Percentiles rank a stretch among this genome's conserved stretches.
These are phyloP conservation scores for Tieghemostelium lacteum DNA, from an alignment of 78 protist species.

Conservation along the genomic window DNA sequence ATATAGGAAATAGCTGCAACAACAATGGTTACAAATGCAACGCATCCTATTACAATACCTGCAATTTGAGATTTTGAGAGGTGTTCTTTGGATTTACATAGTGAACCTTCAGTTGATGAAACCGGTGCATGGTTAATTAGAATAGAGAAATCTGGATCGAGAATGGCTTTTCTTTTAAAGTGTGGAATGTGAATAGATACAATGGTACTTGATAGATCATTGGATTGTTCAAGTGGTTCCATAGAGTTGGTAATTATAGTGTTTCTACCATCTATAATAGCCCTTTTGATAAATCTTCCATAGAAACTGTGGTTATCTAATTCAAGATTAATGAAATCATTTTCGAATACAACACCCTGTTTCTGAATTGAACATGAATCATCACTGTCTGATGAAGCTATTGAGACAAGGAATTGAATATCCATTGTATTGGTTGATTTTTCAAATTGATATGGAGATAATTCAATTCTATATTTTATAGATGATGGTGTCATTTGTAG, in stretches of 20 bases:
- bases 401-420: neutral
- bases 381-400: neutral
- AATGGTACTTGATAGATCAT: neutral
- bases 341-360: neutral
- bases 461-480: slow-evolving; percentile 16
- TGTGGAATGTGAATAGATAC: slow-evolving; percentile 8
- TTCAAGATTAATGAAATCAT: slow-evolving; percentile 9
- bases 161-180: neutral
- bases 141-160: slow-evolving; percentile 34
- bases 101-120: neutral
- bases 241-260: neutral
- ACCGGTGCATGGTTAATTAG: neutral
- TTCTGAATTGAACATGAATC: neutral
- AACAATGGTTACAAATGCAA: neutral
- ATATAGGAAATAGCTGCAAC: neutral
- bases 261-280: neutral
- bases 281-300: slow-evolving; percentile 26
- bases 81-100: neutral
- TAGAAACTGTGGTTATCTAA: neutral
- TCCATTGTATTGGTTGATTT: neutral
- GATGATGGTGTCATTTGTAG: slow-evolving; percentile 10
- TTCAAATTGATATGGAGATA: neutral
- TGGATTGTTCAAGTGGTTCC: neutral
- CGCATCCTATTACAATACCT: neutral
- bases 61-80: neutral